Conservation (phyloP, 2,329 filamentous ascomycete genomes). For the Ophiosphaerella herpotricha region DNA sequence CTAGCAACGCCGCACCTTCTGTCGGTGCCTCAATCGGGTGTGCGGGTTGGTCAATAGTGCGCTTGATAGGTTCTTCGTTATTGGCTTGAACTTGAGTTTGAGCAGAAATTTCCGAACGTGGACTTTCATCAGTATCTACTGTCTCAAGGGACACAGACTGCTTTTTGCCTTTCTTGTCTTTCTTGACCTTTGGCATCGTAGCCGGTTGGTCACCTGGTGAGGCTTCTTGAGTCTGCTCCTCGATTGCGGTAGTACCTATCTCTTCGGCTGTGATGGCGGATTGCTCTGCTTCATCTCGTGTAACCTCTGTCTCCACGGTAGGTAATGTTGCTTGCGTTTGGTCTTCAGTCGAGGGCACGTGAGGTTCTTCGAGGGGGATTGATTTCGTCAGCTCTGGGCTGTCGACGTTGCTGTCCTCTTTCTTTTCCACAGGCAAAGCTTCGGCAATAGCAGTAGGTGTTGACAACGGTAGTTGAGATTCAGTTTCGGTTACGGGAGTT, state of each 20-base stretch:
- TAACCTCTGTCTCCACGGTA: not conserved
- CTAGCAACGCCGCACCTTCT: not conserved
- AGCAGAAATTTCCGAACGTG: not conserved
- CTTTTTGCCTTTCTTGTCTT: slow-evolving; percentile 34
- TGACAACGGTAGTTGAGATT: not conserved
- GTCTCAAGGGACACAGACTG: slow-evolving; percentile 13
- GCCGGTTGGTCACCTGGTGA: slow-evolving; percentile 18
- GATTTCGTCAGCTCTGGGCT: not conserved
- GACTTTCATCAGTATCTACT: slow-evolving; percentile 3
- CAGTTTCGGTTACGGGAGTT: slow-evolving; percentile 4
- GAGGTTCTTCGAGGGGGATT: not conserved
- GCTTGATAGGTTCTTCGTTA: not conserved
- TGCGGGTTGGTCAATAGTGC: not conserved
- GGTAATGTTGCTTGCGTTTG: not conserved
- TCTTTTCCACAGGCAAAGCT: not conserved
- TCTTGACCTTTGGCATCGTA: slow-evolving; percentile 23
- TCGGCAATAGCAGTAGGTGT: not conserved
- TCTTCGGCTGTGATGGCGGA: slow-evolving; percentile 1
- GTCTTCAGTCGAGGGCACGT: not conserved
- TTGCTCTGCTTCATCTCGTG: not conserved
- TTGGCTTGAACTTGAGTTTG: slow-evolving; percentile 7
- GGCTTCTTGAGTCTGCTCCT: slow-evolving; percentile 11
- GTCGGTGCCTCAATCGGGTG: not conserved
- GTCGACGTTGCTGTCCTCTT: slow-evolving; percentile 6
- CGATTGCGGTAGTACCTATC: not conserved